Evolutionary conservation across 139 green algal genomes (phyloP), one percentile per base, ranked within the genome.

Genomic region (Chlamydomonas sphaeroides): DNA sequence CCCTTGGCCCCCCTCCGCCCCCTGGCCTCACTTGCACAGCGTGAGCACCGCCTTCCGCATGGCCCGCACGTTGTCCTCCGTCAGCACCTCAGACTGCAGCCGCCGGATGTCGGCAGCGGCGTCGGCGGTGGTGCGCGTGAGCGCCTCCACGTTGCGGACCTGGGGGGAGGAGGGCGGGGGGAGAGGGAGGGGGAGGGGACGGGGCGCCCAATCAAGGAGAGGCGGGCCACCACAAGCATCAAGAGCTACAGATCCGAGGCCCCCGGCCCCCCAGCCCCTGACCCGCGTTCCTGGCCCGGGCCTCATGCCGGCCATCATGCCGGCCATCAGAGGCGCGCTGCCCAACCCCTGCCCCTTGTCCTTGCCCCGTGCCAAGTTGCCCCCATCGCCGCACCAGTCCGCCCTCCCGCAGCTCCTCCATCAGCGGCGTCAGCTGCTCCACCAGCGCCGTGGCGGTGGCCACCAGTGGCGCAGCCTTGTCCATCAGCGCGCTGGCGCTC

Each of bases 1-100:
- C n/a, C n/a, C n/a, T n/a, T n/a, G n/a, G n/a, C 23, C 35, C 26
- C 20, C 11, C 28, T 25, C 35, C 6, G 39, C 21, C 26, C 38
- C 78, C 39, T 10, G 21, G 20, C 5, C 53, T 38, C 38, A 74
- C 76, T 83, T 83, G 85, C 87, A 92, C 39, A 98, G 77, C 28
- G 95, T 97, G 63, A 94, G 84, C 49, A 98, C 93, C 23, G 84
- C 85, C 26, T 93, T 80, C n/a, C 93, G 88, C 80, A 98, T 84
- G 23, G 94, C 94, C 6, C 84, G 87, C 56, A 98, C 94, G 86
- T 99, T 99, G 45, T 96, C 96, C 20, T 96, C 91, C 5, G 94
- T 99, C 69, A 99, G 82, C 48, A 99, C 94, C 36, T 82, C 85
- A 32, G 63, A 73, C 74, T 87, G 85, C 83, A 99, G 92, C 45